A percentile compares a stretch with the other conserved stretches of the same genome.
These are phyloP conservation scores for Sambucus nigra DNA, from an alignment of 129 eudicot genomes.

Conservation along the genomic window DNA sequence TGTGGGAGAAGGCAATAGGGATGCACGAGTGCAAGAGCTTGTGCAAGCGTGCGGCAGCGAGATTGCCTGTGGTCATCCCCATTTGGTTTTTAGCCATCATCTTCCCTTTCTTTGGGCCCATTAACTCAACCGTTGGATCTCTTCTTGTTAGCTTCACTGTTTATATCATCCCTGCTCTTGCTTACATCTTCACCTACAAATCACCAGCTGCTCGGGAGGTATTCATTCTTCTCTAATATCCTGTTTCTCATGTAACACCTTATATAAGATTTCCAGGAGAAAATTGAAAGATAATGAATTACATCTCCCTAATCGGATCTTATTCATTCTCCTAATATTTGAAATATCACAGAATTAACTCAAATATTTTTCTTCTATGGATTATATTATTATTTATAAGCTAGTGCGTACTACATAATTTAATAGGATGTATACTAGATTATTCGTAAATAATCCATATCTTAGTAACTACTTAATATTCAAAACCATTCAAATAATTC, in stretches of 20 bases:
- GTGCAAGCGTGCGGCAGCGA: conserved; percentile 93
- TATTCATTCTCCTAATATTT: no score
- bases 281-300: no score
- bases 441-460: no score
- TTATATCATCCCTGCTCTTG: conserved; percentile 91
- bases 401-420: no score
- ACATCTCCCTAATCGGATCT: no score
- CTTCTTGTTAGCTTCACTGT: conserved; percentile 97
- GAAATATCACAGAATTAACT: no score
- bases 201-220: conserved; percentile 95
- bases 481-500: no score
- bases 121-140: conserved; percentile 93
- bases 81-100: conserved; percentile 95
- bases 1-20: conserved; percentile 97
- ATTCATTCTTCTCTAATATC: not conserved
- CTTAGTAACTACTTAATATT: no score
- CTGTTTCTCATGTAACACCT: not conserved
- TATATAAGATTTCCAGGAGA: no score
- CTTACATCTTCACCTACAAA: conserved; percentile 79
- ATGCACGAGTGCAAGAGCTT: conserved; percentile 95
- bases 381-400: no score
- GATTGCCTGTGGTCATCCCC: conserved; percentile 92
- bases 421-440: no score
- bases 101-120: conserved; percentile 98
- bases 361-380: no score